These are phyloP conservation scores for Themeda triandra DNA, from an alignment of 176 grass and related monocot genomes.

Conservation along the genomic window DNA sequence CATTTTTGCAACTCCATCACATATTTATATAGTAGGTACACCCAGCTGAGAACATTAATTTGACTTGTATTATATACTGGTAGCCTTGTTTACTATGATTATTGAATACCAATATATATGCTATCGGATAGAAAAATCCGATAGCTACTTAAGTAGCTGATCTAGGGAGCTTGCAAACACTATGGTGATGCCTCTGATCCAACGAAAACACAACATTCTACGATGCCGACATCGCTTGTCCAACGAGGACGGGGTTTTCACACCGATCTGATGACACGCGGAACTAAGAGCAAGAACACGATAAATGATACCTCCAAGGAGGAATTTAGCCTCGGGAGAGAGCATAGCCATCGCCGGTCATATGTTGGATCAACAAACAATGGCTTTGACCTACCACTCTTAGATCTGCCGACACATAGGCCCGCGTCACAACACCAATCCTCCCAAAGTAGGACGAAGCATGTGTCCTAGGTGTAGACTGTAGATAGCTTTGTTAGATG, in stretches of 20 bases:
- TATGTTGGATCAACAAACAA: not conserved
- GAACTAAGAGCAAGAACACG: no score
- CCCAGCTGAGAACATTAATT: not conserved
- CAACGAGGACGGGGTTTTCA: no score
- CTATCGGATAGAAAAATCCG: no score
- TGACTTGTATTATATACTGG: not conserved
- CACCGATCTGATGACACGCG: no score
- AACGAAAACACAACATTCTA: no score
- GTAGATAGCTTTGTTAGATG: not conserved
- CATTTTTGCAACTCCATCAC: not conserved
- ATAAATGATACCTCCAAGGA: not conserved
- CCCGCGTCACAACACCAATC: not conserved
- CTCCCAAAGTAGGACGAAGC: not conserved
- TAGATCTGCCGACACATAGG: not conserved
- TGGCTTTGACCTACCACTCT: not conserved
- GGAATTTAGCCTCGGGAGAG: not conserved
- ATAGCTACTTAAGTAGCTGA: no score
- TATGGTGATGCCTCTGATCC: no score
- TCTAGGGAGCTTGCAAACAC: no score
- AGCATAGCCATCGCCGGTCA: no score
- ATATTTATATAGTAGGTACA: not conserved
- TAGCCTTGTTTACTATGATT: not conserved
- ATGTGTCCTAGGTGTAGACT: not conserved
- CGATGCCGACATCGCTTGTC: no score
- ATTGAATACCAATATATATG: no score